Percentiles rank a stretch among this genome's conserved stretches.
These are phyloP conservation scores for Graphium sp. DNA, from an alignment of 2,329 filamentous ascomycete species.

Conservation along the genomic window DNA sequence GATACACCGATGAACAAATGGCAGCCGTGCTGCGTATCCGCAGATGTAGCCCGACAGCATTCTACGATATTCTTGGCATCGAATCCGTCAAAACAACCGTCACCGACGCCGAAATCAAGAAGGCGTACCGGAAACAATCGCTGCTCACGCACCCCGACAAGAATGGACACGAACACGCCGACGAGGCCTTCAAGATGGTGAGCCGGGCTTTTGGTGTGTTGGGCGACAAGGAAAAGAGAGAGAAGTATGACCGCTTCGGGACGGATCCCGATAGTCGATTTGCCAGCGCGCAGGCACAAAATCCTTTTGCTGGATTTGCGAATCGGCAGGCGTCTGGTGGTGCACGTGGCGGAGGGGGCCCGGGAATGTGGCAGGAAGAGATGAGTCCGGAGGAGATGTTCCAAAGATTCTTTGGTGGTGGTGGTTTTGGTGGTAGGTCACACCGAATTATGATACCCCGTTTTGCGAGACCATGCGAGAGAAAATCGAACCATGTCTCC, in stretches of 20 bases:
- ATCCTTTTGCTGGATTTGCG: constrained; percentile 49
- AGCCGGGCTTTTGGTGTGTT: constrained; percentile 84
- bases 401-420: constrained; percentile 85
- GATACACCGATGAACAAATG: constrained; percentile 81
- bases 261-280: constrained; percentile 87
- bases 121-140: constrained; percentile 89
- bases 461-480: too few species aligned
- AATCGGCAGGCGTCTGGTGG: constrained; percentile 20
- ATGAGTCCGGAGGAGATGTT: constrained; percentile 96
- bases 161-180: constrained; percentile 87
- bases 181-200: constrained; percentile 98
- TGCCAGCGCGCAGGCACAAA: constrained; percentile 41
- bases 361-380: constrained; percentile 69
- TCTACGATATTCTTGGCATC: constrained; percentile 85
- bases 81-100: constrained; percentile 45
- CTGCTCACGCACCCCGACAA: constrained; percentile 96
- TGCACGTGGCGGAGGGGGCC: constrained; percentile 28
- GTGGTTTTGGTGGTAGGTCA: constrained; percentile 32
- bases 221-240: constrained; percentile 83
- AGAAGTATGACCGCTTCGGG: constrained; percentile 75
- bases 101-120: constrained; percentile 81
- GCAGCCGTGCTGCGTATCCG: constrained; percentile 80
- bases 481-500: constrained; percentile 1
- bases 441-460: neutral
- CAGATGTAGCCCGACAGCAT: constrained; percentile 68